Conservation (phyloP, 352 stramenopile genomes). For the Pilasporangium apinafurcum region DNA sequence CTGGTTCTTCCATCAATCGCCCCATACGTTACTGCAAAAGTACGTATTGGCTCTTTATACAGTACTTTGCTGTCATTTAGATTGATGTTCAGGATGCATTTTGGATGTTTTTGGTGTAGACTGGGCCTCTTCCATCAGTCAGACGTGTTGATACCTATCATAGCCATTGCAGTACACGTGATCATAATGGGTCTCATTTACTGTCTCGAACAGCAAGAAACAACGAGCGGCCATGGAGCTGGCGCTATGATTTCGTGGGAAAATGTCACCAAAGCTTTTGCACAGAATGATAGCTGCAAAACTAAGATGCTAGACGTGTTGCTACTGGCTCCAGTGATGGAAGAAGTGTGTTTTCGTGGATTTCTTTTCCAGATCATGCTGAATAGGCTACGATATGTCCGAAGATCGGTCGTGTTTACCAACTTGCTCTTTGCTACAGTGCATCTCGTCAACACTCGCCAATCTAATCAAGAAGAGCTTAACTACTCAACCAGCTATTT, state of each 20-base stretch:
- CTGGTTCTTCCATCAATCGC: constrained; percentile 26
- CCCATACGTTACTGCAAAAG: neutral
- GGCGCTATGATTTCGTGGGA: constrained; percentile 15
- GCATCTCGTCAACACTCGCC: constrained; percentile 32
- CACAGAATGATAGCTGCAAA: constrained; percentile 2
- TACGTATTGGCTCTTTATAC: neutral
- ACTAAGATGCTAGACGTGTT: constrained; percentile 15
- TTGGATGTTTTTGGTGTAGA: too few species aligned
- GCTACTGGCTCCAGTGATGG: constrained; percentile 31
- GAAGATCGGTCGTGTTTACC: constrained; percentile 18
- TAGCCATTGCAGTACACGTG: neutral
- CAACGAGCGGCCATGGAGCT: neutral
- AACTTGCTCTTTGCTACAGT: constrained; percentile 38
- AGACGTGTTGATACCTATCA: neutral
- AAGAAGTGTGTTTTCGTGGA: constrained; percentile 67
- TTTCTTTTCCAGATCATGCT: constrained; percentile 34
- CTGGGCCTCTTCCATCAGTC: neutral
- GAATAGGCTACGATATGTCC: constrained; percentile 23
- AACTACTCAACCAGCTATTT: constrained; percentile 19
- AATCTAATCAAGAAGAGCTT: constrained; percentile 10
- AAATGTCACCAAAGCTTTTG: constrained; percentile 9
- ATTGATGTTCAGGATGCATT: too few species aligned
- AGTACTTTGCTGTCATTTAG: too few species aligned
- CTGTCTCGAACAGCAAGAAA: neutral
- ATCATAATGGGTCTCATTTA: neutral